Base-by-base conservation (phyloP, 2,329 filamentous ascomycete genomes). In the Aspergillus ustus region DNA sequence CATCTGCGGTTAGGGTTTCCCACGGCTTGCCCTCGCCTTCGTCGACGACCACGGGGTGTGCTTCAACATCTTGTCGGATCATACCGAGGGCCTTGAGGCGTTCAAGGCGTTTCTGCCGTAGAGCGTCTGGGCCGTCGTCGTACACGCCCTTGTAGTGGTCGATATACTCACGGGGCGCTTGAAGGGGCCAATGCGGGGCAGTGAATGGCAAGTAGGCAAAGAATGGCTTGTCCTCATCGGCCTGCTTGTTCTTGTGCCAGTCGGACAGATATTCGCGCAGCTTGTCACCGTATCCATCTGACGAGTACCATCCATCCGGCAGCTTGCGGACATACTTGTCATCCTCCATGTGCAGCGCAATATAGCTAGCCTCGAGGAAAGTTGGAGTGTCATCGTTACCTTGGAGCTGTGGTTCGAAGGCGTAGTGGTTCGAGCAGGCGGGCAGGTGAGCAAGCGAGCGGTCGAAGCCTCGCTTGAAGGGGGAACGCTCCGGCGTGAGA, bases 171-270 rank as follows among this genome's bases (percentile, higher is more conserved):
- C 79, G 74, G 0, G 85, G 85, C 0, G 85, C 85, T 66, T 89
- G 86, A 7, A 89, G 73, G 1, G 86, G 86, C 86, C 86, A 89
- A 65, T 89, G 86, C 1, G 86, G 86, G 0, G 86, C 86, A 0
- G 85, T 86, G 70, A 87, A 89, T 1, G 86, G 85, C 2, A 86
- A 76, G 69, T 87, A 88, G 1, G 76, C 85, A 67, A 88, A 88
- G 75, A 88, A 88, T 0, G 85, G 83, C 17, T 69, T 71, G 25
- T 74, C 73, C 34, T 74, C 69, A 2, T 73, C 62, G 7, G 31
- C 44, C 15, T 61, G 37, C 29, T 61, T 61, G 49, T 61, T 62
- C 70, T 75, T 68, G n/a, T 78, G 80, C 74, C 84, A 80, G 52
- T 84, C 81, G 40, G 77, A 73, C 1, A 86, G 73, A 55, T 85